These are phyloP conservation scores for Schizosaccharomyces lindneri DNA, from an alignment of 805 yeast genomes.

Conservation along the genomic window DNA sequence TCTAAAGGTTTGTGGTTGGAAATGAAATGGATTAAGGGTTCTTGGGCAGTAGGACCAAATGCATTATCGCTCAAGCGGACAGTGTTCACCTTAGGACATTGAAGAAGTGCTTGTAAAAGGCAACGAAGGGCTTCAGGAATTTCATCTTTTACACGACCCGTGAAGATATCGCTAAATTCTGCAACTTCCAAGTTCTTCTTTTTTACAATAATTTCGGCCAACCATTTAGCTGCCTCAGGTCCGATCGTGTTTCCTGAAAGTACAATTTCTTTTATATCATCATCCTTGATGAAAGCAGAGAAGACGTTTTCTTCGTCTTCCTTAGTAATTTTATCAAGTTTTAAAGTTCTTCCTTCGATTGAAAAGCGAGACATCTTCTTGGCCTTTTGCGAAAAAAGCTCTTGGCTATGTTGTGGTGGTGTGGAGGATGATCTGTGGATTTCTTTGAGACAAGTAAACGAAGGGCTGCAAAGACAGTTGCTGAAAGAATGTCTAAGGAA, in stretches of 20 bases:
- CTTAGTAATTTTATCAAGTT: slow-evolving; percentile 14
- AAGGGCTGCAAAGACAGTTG: too few relatives aligned
- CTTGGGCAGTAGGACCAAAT: slow-evolving; percentile 84
- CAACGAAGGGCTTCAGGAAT: slow-evolving; percentile 61
- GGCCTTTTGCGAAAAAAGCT: neutral
- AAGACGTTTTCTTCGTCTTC: slow-evolving; percentile 52
- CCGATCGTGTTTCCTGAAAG: slow-evolving; percentile 89
- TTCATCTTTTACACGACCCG: slow-evolving; percentile 84
- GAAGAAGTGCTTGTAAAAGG: slow-evolving; percentile 47
- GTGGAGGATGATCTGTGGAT: neutral
- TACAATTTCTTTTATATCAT: slow-evolving; percentile 32
- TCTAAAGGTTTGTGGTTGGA: slow-evolving; percentile 52
- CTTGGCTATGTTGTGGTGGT: neutral
- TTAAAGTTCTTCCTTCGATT: neutral
- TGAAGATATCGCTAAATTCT: slow-evolving; percentile 76
- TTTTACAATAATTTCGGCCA: slow-evolving; percentile 30
- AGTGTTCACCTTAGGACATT: slow-evolving; percentile 42
- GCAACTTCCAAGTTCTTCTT: slow-evolving; percentile 25
- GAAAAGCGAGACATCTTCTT: neutral
- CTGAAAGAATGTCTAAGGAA: too few relatives aligned
- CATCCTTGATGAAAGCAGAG: slow-evolving; percentile 22
- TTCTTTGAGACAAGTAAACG: too few relatives aligned
- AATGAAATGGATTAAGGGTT: slow-evolving; percentile 58
- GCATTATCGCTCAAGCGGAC: slow-evolving; percentile 86
- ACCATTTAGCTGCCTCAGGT: slow-evolving; percentile 53